Conservation (phyloP, 108 stramenopile species). For the Nitzschia sp. region DNA sequence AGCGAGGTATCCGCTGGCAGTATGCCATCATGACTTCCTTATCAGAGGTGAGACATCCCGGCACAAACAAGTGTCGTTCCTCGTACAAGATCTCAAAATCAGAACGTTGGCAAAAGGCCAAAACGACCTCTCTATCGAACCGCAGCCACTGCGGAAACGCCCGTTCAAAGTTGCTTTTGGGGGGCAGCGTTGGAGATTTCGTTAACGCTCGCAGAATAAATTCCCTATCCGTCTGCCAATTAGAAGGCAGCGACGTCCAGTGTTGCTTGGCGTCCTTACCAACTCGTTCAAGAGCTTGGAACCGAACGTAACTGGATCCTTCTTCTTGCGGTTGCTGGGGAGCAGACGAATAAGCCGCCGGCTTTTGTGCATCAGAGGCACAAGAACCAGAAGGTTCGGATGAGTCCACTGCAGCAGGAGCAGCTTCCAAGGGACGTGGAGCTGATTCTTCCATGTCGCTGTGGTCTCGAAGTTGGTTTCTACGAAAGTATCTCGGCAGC, state of each 20-base stretch:
- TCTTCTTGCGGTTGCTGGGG: too few relatives aligned
- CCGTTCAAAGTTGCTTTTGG: conserved; percentile 41
- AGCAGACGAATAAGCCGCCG: too few relatives aligned
- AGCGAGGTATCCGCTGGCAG: conserved; percentile 38
- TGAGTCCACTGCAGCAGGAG: too few relatives aligned
- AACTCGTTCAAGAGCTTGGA: not conserved
- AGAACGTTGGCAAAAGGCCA: conserved; percentile 34
- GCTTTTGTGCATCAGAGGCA: too few relatives aligned
- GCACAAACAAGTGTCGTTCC: conserved; percentile 34
- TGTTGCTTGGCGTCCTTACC: not conserved
- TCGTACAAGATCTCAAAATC: conserved; percentile 34
- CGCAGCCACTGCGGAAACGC: conserved; percentile 28
- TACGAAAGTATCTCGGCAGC: too few relatives aligned
- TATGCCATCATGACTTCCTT: conserved; percentile 42
- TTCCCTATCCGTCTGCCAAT: conserved; percentile 32
- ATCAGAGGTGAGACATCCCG: conserved; percentile 26
- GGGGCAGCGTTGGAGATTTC: conserved; percentile 21
- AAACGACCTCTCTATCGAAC: conserved; percentile 37
- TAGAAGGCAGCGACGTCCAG: conserved; percentile 20
- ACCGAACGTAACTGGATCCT: not conserved
- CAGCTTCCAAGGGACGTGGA: too few relatives aligned
- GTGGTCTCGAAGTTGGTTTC: too few relatives aligned
- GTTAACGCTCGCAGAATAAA: conserved; percentile 27
- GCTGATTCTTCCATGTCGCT: too few relatives aligned
- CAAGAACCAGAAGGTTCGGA: too few relatives aligned